These are phyloP conservation scores for Exophiala spinifera DNA, from an alignment of 2,329 filamentous ascomycete genomes.

Conservation along the genomic window DNA sequence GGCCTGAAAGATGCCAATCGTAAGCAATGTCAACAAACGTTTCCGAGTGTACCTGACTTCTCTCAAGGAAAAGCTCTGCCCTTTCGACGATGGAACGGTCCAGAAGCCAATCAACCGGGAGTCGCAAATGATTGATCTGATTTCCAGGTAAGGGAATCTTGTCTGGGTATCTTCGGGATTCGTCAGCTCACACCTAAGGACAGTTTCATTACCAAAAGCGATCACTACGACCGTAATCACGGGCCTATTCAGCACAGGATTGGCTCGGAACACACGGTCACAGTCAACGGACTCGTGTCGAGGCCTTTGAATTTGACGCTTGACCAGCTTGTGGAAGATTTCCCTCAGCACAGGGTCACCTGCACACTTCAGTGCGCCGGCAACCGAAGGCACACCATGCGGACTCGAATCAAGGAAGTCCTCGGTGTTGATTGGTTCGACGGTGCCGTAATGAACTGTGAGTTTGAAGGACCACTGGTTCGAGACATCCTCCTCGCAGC, in stretches of 20 bases:
- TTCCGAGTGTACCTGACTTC: constrained; percentile 3
- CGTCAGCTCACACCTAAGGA: neutral
- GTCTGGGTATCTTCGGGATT: neutral
- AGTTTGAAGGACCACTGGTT: constrained; percentile 54
- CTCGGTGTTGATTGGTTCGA: constrained; percentile 60
- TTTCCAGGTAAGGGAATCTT: constrained; percentile 29
- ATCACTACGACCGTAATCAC: constrained; percentile 58
- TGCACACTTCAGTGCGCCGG: constrained; percentile 60
- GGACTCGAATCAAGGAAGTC: constrained; percentile 58
- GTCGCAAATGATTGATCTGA: constrained; percentile 31
- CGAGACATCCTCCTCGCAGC: constrained; percentile 51
- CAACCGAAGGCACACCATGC: constrained; percentile 60
- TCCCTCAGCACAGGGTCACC: constrained; percentile 54
- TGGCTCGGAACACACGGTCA: constrained; percentile 40
- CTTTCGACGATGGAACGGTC: constrained; percentile 25
- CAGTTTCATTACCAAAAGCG: constrained; percentile 50
- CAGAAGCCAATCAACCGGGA: constrained; percentile 37
- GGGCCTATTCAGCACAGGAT: constrained; percentile 48
- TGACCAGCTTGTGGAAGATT: constrained; percentile 45
- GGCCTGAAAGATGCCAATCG: constrained; percentile 7
- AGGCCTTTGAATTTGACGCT: constrained; percentile 46
- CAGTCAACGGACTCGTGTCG: constrained; percentile 50
- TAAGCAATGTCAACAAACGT: neutral
- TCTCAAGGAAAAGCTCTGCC: constrained; percentile 19
- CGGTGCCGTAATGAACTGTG: constrained; percentile 60